Base-by-base conservation (phyloP, 257 asterid genomes). In the Nyctanthes arbortristis region DNA sequence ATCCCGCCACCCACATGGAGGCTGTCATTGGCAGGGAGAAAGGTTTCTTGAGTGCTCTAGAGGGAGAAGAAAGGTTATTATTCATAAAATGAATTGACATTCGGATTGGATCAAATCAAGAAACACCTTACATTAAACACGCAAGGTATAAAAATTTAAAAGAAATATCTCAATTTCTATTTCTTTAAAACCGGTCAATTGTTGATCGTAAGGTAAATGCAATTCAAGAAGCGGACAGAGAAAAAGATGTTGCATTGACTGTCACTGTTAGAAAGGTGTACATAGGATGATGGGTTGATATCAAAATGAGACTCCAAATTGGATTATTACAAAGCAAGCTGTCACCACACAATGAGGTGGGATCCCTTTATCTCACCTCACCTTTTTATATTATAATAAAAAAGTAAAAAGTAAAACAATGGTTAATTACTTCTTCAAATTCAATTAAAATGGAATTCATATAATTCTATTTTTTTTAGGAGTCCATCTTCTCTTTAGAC, bases 211-310 rank as follows among this genome's bases (percentile, higher is more conserved):
- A 14, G 55, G 55, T 45, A n/a, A 45, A 45, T 45, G 55, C n/a
- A 45, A n/a, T 18, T 5, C 8, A 45, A 14, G 49, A 45, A 22
- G n/a, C 8, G 22, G 22, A 49, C 18, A 43, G 13, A 33, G 3
- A 56, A 14, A 36, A 55, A 31, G 34, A 49, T 40, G 72, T 63
- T 37, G 67, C 65, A 33, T 65, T 70, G 61, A 43, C 13, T 13
- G 75, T 79, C 78, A 72, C 71, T 79, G 72, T 79, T 54, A 62
- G 68, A 59, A 7, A 58, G 73, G 49, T 72, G 81, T 72, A 67
- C 55, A n/a, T n/a, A 71, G 59, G 43, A 54, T 55, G 73, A 75
- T 47, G 43, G 55, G 81, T 79, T 63, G 16, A 59, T 59, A 20
- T 71, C 73, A 75, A 14, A 20, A 59, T 54, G 27, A 47, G 60